Evolutionary conservation across 2,329 filamentous ascomycete genomes (phyloP), one percentile per base, ranked within the genome.

Genomic region (Colletotrichum graminicola): DNA sequence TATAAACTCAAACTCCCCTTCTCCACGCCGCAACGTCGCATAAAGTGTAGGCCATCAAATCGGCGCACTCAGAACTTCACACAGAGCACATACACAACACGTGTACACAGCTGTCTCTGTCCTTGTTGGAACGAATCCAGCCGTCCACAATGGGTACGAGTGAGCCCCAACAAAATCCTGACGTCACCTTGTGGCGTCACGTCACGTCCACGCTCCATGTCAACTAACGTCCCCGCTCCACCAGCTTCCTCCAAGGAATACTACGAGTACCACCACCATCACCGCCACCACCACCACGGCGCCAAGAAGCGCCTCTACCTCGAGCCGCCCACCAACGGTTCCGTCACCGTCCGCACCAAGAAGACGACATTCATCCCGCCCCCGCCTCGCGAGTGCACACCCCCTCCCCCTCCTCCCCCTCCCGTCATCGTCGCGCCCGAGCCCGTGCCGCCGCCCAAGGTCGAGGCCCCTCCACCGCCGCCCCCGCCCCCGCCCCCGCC

Each of bases 251-350:
- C 73, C 36, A 65, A 23, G 49, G 72, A 73, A 56, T 73, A 74
- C 60, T 64, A 65, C 64, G 68, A 71, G 26, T 71, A 71, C 47
- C 65, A 71, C 45, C 68, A 71, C 64, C 55, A 62, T 34, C 67
- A 71, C 45, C 78, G 75, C 76, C 69, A 77, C 76, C 74, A 77
- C 39, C 77, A 79, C 71, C 72, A 75, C 61, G 66, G 75, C 71
- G 52, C 71, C 73, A 84, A 84, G 77, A 84, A 83, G 77, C 81
- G 80, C 69, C 78, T 84, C 75, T 84, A 84, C 71, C 80, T 84
- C 51, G 77, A 80, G 51, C 81, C 81, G 52, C 82, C 83, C 10
- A 80, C 79, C 62, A 79, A 80, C 54, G 83, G 83, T 74, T 77
- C 81, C 66, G 76, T 79, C 72, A 76, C 78, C 56, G 76, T 81